Percentiles rank a stretch among this genome's conserved stretches.
Evolutionary conservation across 2,329 filamentous ascomycete species (phyloP).

Genomic region (Curvularia sp.): DNA sequence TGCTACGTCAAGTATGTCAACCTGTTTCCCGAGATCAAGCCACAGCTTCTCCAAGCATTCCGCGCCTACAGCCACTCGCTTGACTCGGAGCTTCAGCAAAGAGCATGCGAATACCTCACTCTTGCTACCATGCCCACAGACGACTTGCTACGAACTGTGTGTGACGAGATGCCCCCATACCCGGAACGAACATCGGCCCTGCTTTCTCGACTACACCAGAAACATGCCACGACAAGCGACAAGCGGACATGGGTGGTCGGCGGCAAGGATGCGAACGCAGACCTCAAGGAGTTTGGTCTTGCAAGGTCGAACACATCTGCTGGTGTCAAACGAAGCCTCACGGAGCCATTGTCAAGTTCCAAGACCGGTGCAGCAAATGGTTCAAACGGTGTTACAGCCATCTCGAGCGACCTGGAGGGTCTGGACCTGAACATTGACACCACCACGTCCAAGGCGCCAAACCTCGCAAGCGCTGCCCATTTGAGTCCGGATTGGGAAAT

Average conservation of each 20-base stretch:
- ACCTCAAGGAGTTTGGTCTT: slow-evolving; percentile 79
- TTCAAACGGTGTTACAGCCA: slow-evolving; percentile 60
- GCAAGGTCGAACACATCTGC: slow-evolving; percentile 68
- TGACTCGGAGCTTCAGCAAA: slow-evolving; percentile 93
- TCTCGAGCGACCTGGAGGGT: slow-evolving; percentile 70
- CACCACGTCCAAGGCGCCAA: slow-evolving; percentile 70
- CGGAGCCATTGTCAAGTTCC: slow-evolving; percentile 52
- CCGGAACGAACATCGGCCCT: slow-evolving; percentile 92
- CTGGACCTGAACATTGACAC: slow-evolving; percentile 75
- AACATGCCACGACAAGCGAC: slow-evolving; percentile 89
- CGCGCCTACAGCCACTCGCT: slow-evolving; percentile 90
- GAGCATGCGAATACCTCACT: slow-evolving; percentile 92
- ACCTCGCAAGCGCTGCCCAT: slow-evolving; percentile 90
- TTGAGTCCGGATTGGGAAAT: slow-evolving; percentile 93
- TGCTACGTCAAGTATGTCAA: slow-evolving; percentile 99
- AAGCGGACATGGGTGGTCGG: slow-evolving; percentile 98
- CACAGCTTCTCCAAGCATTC: slow-evolving; percentile 89
- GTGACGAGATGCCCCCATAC: slow-evolving; percentile 98
- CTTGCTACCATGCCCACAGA: slow-evolving; percentile 86
- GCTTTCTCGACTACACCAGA: slow-evolving; percentile 90
- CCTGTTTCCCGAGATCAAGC: slow-evolving; percentile 97
- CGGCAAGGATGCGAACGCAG: slow-evolving; percentile 89
- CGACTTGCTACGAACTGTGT: slow-evolving; percentile 89
- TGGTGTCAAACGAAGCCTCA: slow-evolving; percentile 87
- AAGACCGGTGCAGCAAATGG: slow-evolving; percentile 44